Evolutionary conservation across 192 early-diverging fungal species (phyloP).

Genomic region (Linnemannia hyalina): DNA sequence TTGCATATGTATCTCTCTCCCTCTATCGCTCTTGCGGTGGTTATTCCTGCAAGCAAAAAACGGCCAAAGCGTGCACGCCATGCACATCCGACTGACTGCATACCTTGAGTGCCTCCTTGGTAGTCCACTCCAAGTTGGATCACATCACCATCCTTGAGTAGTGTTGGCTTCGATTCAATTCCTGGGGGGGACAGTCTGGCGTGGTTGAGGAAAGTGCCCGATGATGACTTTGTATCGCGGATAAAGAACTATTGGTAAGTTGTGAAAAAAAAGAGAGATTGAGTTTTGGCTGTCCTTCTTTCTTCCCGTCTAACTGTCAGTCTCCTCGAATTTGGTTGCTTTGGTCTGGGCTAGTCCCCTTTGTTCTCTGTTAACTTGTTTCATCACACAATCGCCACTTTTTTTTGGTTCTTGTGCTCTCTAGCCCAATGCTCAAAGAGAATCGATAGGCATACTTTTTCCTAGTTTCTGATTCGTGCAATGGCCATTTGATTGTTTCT

Average conservation of each 20-base stretch:
- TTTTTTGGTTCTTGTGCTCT: background rate
- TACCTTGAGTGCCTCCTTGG: slow-evolving; percentile 89
- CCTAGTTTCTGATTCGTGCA: background rate
- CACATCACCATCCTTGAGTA: slow-evolving; percentile 91
- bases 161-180: slow-evolving; percentile 85
- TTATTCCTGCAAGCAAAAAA: background rate
- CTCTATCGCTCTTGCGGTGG: background rate
- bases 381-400: background rate
- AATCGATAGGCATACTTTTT: background rate
- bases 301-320: background rate
- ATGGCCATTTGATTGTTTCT: background rate
- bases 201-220: slow-evolving; percentile 98
- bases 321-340: background rate
- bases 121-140: slow-evolving; percentile 98
- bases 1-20: background rate
- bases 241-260: slow-evolving; percentile 80
- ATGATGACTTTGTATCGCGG: slow-evolving; percentile 95
- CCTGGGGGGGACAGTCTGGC: slow-evolving; percentile 90
- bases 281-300: background rate
- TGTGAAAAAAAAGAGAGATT: background rate
- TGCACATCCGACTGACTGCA: background rate
- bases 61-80: background rate
- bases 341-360: background rate
- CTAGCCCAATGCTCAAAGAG: background rate
- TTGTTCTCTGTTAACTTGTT: background rate